Evolutionary conservation across 108 stramenopile genomes (phyloP).

Genomic region (Epithemia pelagica): DNA sequence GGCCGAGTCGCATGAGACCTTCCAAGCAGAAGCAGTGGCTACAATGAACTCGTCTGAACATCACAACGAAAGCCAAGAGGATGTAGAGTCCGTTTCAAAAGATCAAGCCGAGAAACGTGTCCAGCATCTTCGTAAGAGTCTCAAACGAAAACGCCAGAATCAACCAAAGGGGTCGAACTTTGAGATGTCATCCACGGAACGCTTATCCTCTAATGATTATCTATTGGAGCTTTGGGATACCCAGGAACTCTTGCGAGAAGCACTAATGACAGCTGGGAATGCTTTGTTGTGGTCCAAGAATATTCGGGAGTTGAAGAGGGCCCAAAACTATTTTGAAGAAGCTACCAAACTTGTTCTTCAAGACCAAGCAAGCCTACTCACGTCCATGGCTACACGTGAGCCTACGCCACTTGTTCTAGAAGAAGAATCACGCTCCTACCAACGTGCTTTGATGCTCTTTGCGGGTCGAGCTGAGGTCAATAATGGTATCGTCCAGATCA

Average conservation of each 20-base stretch:
- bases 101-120: neutral
- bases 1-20: constrained; percentile 22
- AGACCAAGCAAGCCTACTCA: constrained; percentile 18
- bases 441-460: neutral
- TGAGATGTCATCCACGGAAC: neutral
- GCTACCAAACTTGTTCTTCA: constrained; percentile 17
- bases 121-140: constrained; percentile 15
- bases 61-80: neutral
- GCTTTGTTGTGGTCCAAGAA: constrained; percentile 19
- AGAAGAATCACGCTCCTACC: neutral
- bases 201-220: neutral
- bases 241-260: constrained; percentile 35
- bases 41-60: neutral
- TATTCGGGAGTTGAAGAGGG: constrained; percentile 9
- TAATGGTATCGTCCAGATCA: neutral
- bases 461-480: neutral
- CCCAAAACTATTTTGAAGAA: constrained; percentile 20
- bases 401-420: neutral
- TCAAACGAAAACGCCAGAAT: constrained; percentile 11
- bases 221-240: constrained; percentile 45
- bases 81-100: constrained; percentile 7
- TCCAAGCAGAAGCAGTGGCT: constrained; percentile 16
- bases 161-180: neutral
- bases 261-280: constrained; percentile 38
- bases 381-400: neutral